Conservation (phyloP, 345 rosid species). For the Boechera divaricarpa region DNA sequence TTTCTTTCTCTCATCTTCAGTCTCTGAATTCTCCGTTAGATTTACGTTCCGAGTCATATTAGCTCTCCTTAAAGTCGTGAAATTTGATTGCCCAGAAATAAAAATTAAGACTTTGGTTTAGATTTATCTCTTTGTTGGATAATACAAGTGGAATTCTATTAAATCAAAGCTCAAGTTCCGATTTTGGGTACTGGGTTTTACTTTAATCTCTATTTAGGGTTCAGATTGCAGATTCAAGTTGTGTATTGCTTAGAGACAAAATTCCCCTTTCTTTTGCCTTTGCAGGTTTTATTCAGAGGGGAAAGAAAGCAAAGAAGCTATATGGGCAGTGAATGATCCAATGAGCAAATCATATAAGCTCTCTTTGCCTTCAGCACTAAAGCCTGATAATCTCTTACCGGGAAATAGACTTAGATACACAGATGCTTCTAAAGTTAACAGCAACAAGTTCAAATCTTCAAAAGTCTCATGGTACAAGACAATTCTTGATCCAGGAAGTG, state of each 20-base stretch:
- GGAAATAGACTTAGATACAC: conserved; percentile 55
- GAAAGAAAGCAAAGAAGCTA: conserved; percentile 52
- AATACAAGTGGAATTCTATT: neutral
- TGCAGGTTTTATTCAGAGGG: conserved; percentile 72
- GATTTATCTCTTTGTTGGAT: neutral
- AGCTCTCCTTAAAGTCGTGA: conserved; percentile 1
- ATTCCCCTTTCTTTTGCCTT: neutral
- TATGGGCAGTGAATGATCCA: conserved; percentile 56
- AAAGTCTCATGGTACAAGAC: conserved; percentile 64
- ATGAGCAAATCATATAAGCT: conserved; percentile 54
- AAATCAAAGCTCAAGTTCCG: conserved; percentile 13
- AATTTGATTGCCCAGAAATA: conserved; percentile 14
- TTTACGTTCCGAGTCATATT: conserved; percentile 34
- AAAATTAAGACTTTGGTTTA: conserved; percentile 29
- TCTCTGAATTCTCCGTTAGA: conserved; percentile 6
- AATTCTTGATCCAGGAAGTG: conserved; percentile 88
- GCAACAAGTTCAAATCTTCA: conserved; percentile 52
- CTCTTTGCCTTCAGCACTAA: conserved; percentile 58
- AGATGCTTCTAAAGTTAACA: conserved; percentile 51
- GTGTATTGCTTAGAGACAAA: neutral
- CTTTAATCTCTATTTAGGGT: conserved; percentile 9
- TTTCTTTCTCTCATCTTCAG: neutral
- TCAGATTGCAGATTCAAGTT: neutral
- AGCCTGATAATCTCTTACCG: conserved; percentile 53
- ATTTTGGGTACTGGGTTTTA: conserved; percentile 1